A percentile compares a stretch with the other conserved stretches of the same genome.
Conservation (phyloP, 2,329 filamentous ascomycete genomes). For the Pseudopyricularia cyperi region DNA sequence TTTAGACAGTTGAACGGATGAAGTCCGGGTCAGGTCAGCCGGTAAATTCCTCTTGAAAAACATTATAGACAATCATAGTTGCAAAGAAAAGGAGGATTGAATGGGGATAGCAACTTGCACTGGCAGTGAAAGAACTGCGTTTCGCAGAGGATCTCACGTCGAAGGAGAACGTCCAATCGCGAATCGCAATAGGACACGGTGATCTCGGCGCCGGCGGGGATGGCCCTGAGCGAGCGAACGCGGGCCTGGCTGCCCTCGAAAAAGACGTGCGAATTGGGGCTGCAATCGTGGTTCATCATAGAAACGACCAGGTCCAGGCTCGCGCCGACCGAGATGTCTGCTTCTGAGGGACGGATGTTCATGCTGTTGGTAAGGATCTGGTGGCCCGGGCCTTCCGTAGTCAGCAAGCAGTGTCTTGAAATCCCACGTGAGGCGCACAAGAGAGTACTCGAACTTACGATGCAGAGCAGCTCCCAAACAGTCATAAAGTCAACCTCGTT, state of each 20-base stretch:
- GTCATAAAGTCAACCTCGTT: not conserved
- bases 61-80: too few relatives aligned
- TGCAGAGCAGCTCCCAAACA: slow-evolving; percentile 1
- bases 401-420: not conserved
- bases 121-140: slow-evolving; percentile 15
- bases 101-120: slow-evolving; percentile 9
- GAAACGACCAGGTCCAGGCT: slow-evolving; percentile 16
- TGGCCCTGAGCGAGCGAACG: slow-evolving; percentile 15
- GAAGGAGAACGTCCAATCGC: slow-evolving; percentile 10
- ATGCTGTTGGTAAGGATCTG: slow-evolving; percentile 15
- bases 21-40: too few relatives aligned
- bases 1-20: not conserved
- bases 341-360: slow-evolving; percentile 9
- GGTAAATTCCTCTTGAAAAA: too few relatives aligned
- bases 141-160: slow-evolving; percentile 10
- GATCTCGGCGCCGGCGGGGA: slow-evolving; percentile 20
- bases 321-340: slow-evolving; percentile 10
- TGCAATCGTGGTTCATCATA: slow-evolving; percentile 22
- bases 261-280: slow-evolving; percentile 19
- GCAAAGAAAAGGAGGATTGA: not conserved
- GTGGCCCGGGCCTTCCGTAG: not conserved
- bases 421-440: not conserved
- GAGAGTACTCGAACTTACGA: not conserved
- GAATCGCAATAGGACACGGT: slow-evolving; percentile 18
- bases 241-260: slow-evolving; percentile 17